These are phyloP conservation scores for Saccharomycopsis guyanensis DNA, from an alignment of 805 yeast species.

Conservation along the genomic window DNA sequence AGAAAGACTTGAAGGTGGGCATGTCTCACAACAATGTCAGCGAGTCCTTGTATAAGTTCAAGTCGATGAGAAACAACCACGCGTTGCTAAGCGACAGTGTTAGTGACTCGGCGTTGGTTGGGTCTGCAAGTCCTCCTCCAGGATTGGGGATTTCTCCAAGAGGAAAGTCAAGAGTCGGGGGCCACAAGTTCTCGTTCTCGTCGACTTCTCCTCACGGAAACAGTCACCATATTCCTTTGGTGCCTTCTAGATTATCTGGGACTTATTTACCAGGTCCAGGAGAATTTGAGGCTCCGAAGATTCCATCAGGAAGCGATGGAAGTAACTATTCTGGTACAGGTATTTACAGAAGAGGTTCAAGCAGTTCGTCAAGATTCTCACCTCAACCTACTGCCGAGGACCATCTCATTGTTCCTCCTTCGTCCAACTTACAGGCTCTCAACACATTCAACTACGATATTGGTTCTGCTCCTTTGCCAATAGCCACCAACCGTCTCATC, in stretches of 20 bases:
- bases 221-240: not conserved
- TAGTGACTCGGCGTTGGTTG: slow-evolving; percentile 11
- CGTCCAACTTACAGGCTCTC: not conserved
- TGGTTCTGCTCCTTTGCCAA: slow-evolving; percentile 18
- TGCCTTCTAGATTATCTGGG: slow-evolving; percentile 14
- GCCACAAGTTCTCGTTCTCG: not conserved
- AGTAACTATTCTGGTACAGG: not conserved
- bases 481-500: not conserved
- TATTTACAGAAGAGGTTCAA: not conserved
- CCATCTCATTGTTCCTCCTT: not conserved
- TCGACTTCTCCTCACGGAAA: slow-evolving; percentile 5
- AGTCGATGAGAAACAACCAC: slow-evolving; percentile 43
- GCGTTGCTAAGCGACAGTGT: slow-evolving; percentile 50
- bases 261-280: slow-evolving; percentile 1
- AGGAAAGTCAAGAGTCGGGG: not conserved
- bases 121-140: not conserved
- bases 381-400: not conserved
- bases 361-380: not conserved
- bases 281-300: not conserved
- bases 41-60: slow-evolving; percentile 45
- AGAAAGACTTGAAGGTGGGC: slow-evolving; percentile 31
- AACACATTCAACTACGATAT: slow-evolving; percentile 4
- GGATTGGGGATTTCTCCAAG: not conserved
- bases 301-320: not conserved
- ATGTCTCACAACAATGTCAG: slow-evolving; percentile 26